Base-by-base conservation (phyloP, 2,329 filamentous ascomycete genomes). In the Aspergillus transmontanensis region DNA sequence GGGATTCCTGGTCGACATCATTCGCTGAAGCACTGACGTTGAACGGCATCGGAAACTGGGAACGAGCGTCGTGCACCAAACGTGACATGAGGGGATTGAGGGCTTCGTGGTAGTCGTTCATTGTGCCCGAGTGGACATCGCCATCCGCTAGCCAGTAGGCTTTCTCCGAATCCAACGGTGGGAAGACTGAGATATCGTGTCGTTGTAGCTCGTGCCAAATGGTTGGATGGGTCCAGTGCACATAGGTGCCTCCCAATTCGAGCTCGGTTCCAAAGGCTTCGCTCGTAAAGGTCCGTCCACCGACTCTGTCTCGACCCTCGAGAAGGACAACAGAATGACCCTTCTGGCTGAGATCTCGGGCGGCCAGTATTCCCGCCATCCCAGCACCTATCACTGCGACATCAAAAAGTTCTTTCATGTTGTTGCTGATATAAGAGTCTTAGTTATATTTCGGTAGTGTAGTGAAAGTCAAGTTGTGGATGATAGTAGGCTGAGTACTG, bases 311-410 rank as follows among this genome's bases (percentile, higher is more conserved):
- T 19, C 53, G 53, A 19, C 30, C 53, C 36, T 56, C 53, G 16
- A 56, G 36, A 30, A 56, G 30, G n/a, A 56, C 30, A 30, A 56
- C 53, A 6, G 53, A 56, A 36, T 36, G 53, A 30, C 53, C 30
- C 6, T 56, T 56, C 30, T 41, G 30, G 32, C 36, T 56, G 16
- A 56, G 53, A 56, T 56, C 53, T 10, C 53, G 53, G 53, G 53
- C 53, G 19, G 53, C 53, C 12, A 36, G 30, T 16, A 36, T 56
- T 23, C 53, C 53, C 11, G 53, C 43, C 43, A 45, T 21, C 10
- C 43, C 43, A 10, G 43, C 43, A 9, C 43, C 43, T 4, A 45
- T 45, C 6, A 45, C 43, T 9, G 43, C 43, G 11, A 45, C 43
- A 23, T 45, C 43, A 45, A 45, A 45, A n/a, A 45, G n/a, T 11